A percentile compares a stretch with the other conserved stretches of the same genome.
Conservation (phyloP, 345 rosid species). For the Limnanthes douglasii region DNA sequence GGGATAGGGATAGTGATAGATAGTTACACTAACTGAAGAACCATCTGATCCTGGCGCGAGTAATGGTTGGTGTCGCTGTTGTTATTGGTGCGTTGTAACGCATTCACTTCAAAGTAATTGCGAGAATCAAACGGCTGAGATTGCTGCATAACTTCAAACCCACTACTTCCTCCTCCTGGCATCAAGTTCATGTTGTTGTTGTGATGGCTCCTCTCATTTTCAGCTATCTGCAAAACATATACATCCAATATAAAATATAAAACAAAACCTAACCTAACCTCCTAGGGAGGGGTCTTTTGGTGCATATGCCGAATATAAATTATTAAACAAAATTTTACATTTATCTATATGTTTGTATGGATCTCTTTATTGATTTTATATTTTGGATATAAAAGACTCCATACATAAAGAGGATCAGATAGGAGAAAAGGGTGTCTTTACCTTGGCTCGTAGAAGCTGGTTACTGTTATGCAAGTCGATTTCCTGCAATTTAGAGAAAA, state of each 20-base stretch:
- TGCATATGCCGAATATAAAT: no score
- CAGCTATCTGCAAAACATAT: no score
- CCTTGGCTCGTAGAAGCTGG: conserved; percentile 95
- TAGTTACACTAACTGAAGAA: conserved; percentile 84
- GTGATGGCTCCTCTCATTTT: conserved; percentile 66
- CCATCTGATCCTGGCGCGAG: conserved; percentile 58
- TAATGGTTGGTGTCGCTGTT: no score
- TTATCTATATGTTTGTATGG: conserved; percentile 18
- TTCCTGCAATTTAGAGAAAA: no score
- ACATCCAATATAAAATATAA: no score
- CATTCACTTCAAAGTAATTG: conserved; percentile 68
- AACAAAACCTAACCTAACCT: no score
- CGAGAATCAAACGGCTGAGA: conserved; percentile 50
- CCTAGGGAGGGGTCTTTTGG: no score
- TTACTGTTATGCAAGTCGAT: conserved; percentile 86
- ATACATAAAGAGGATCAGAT: background rate
- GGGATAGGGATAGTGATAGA: no score
- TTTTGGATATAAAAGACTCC: background rate
- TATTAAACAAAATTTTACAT: no score
- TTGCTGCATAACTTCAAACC: conserved; percentile 47
- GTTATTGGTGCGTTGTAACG: conserved; percentile 47
- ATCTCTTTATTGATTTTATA: background rate
- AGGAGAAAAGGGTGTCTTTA: conserved; percentile 6
- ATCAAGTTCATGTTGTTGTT: conserved; percentile 60
- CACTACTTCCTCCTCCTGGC: conserved; percentile 60